Percentiles rank a stretch among this genome's conserved stretches.
Conservation (phyloP, 2,329 filamentous ascomycete genomes). For the Knufia petricola region DNA sequence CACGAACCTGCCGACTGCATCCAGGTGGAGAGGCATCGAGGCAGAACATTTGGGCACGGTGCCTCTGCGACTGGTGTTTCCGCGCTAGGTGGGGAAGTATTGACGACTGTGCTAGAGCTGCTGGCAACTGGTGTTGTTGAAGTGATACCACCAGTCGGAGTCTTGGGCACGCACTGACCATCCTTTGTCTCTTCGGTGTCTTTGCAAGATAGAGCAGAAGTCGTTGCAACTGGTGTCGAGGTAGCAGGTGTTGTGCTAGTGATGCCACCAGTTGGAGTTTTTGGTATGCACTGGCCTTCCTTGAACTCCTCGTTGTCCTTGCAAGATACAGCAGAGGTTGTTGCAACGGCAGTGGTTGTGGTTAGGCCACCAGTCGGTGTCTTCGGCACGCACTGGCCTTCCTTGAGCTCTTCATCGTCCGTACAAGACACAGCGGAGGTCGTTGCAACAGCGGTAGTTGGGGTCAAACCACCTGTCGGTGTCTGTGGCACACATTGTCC, state of each 20-base stretch:
- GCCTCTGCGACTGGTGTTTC: slow-evolving; percentile 25
- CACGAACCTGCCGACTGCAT: slow-evolving; percentile 59
- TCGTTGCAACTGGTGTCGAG: neutral
- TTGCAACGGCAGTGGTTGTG: neutral
- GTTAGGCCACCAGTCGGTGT: slow-evolving; percentile 4
- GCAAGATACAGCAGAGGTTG: neutral
- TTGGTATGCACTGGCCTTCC: neutral
- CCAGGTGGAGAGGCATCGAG: slow-evolving; percentile 89
- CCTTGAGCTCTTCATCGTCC: neutral
- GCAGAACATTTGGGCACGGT: slow-evolving; percentile 60
- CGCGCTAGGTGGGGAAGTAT: slow-evolving; percentile 20
- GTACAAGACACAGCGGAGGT: too few relatives aligned
- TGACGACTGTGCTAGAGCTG: slow-evolving; percentile 7
- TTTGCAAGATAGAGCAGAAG: slow-evolving; percentile 7
- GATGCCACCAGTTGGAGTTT: neutral
- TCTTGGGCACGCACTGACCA: slow-evolving; percentile 3
- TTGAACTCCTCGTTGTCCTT: neutral
- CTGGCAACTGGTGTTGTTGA: slow-evolving; percentile 2
- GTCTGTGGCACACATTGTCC: neutral
- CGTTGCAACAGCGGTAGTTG: too few relatives aligned
- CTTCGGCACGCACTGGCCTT: neutral
- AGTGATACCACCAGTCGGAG: slow-evolving; percentile 18
- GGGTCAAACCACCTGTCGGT: neutral
- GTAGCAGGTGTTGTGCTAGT: neutral
- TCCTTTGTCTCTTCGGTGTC: slow-evolving; percentile 3